These are phyloP conservation scores for Talaromyces trachyspermus DNA, from an alignment of 495 filamentous ascomycete species.

Conservation along the genomic window DNA sequence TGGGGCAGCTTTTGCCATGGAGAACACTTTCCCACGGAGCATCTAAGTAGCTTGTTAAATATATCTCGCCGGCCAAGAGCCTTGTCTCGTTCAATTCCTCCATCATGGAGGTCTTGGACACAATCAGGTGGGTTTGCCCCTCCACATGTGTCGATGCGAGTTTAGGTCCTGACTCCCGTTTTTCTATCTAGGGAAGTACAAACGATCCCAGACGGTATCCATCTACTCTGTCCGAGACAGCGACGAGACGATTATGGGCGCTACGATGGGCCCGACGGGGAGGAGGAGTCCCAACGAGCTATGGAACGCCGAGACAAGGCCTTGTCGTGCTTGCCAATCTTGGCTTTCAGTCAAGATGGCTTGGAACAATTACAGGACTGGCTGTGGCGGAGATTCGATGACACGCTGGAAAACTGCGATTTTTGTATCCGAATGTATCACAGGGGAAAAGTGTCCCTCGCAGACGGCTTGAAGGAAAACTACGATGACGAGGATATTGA, in stretches of 20 bases:
- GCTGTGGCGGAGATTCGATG: slow-evolving; percentile 47
- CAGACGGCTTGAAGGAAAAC: slow-evolving; percentile 52
- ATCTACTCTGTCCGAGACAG: slow-evolving; percentile 44
- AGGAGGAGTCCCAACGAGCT: slow-evolving; percentile 36
- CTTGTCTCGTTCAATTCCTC: background rate
- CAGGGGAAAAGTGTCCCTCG: slow-evolving; percentile 54
- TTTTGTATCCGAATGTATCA: slow-evolving; percentile 77
- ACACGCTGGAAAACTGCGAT: slow-evolving; percentile 62
- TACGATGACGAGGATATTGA: slow-evolving; percentile 58
- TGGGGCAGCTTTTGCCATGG: no score
- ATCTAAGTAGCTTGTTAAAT: no score
- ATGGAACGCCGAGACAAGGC: slow-evolving; percentile 48
- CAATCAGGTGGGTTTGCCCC: slow-evolving; percentile 27
- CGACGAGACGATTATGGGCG: slow-evolving; percentile 41
- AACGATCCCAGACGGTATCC: slow-evolving; percentile 36
- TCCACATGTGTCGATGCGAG: background rate
- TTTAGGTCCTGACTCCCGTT: background rate
- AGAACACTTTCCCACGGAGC: no score
- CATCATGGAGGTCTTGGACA: slow-evolving; percentile 39
- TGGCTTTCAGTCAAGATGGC: slow-evolving; percentile 58
- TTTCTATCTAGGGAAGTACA: slow-evolving; percentile 30
- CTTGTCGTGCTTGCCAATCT: slow-evolving; percentile 56
- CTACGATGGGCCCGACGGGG: slow-evolving; percentile 43
- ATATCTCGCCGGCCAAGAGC: background rate
- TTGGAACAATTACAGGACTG: slow-evolving; percentile 51